phyloP scores from a whole-genome alignment of 306 rosid genomes.

The Dicorynia guianensis region DNA sequence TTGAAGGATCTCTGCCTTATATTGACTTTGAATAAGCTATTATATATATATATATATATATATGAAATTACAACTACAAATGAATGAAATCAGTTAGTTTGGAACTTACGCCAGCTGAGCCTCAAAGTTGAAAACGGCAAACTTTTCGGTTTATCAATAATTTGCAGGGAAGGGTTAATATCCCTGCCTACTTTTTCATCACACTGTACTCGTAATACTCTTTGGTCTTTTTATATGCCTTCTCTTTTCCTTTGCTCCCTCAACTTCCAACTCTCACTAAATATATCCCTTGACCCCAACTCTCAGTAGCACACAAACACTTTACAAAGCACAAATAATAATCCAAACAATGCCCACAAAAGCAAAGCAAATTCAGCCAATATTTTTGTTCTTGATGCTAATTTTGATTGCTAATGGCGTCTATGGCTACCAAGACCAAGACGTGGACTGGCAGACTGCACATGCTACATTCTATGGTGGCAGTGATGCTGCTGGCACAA shows the following conservation, averaged over 20 bases:
- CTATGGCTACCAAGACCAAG: conserved; percentile 45
- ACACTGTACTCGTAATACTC: not conserved
- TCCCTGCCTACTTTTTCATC: conserved; percentile 22
- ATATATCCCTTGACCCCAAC: not conserved
- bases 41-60: too few relatives aligned
- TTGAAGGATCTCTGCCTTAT: too few relatives aligned
- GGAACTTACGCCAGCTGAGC: not conserved
- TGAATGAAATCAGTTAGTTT: not conserved
- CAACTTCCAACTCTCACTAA: not conserved
- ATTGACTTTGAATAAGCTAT: too few relatives aligned
- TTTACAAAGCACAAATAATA: too few relatives aligned
- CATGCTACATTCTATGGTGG: conserved; percentile 85
- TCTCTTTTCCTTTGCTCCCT: not conserved
- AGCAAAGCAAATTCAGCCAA: conserved; percentile 14
- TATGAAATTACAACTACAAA: too few relatives aligned
- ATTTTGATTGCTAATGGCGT: conserved; percentile 35
- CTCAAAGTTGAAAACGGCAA: not conserved
- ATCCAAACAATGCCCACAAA: conserved; percentile 38
- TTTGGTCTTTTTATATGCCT: not conserved
- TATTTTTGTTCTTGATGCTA: conserved; percentile 40
- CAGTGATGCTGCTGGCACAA: conserved; percentile 64
- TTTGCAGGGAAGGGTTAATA: too few relatives aligned
- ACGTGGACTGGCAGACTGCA: conserved; percentile 61
- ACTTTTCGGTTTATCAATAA: not conserved
- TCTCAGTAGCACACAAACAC: too few relatives aligned